Evolutionary conservation across 2,329 filamentous ascomycete genomes (phyloP), one percentile per base, ranked within the genome.

Genomic region (Penicillium digitatum): DNA sequence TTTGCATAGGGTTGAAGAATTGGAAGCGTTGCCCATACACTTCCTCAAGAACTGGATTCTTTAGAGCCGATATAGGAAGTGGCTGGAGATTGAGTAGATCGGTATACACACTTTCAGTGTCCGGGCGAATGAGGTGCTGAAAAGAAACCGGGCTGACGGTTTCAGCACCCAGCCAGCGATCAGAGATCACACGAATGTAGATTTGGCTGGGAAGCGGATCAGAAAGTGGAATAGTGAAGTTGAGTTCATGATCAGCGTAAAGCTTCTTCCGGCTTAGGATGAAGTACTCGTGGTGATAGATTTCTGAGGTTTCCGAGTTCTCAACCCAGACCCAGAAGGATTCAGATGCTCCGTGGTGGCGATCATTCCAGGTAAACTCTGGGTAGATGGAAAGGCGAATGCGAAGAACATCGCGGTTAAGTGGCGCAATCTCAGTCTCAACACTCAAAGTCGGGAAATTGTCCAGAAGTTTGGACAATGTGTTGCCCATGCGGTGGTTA

Each of bases 261-360:
- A 99, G 80, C 79, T 96, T 96, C 73, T 85, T 89, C 60, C 91
- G 82, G 58, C 86, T 95, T 6, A 99, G 81, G 54, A 99, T 94
- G 75, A 99, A 97, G 74, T 88, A 96, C 71, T 99, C 94, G 62
- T 97, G 90, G 66, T 99, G 94, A 66, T 96, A 97, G 38, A 99
- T 97, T 72, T 97, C 92, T 0, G 90, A 92, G 0, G 92, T 96
- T 66, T 97, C 94, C 0, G 93, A 96, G 70, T 97, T 96, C 72
- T 99, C 94, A 3, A 99, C 93, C 95, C 94, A 99, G 55, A 99
- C 88, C 83, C 95, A 99, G 76, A 95, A 99, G 4, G 93, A 93
- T 68, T 99, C 94, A 0, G 93, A 96, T 3, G 87, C 90, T 18
- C 95, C 95, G 68, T 99, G 92, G 56, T 96, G 84, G 44, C 89